phyloP scores from a whole-genome alignment of 1,284 basidiomycete species.

The Prillingera fragicola region DNA sequence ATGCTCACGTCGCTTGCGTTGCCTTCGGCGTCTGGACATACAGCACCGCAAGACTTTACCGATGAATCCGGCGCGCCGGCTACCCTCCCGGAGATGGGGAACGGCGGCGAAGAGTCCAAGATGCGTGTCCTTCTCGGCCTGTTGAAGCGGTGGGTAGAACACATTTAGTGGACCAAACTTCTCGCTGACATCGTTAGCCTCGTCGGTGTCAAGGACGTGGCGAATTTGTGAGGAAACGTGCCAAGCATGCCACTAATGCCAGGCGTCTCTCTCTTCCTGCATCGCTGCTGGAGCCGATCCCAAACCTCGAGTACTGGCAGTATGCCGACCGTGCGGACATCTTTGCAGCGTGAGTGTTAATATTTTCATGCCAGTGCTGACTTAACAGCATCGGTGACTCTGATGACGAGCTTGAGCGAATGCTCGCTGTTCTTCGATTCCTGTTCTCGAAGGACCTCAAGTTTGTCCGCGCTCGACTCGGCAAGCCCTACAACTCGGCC shows the following conservation, averaged over 20 bases:
- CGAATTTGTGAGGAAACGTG: slow-evolving; percentile 60
- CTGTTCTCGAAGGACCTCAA: slow-evolving; percentile 92
- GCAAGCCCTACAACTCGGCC: slow-evolving; percentile 94
- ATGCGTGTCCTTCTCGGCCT: slow-evolving; percentile 83
- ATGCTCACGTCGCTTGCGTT: not conserved
- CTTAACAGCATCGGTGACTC: slow-evolving; percentile 75
- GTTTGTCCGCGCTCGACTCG: slow-evolving; percentile 82
- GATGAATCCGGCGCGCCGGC: slow-evolving; percentile 50
- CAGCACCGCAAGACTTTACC: slow-evolving; percentile 31
- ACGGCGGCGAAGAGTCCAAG: slow-evolving; percentile 76
- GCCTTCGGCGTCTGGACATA: not conserved
- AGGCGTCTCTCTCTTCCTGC: slow-evolving; percentile 86
- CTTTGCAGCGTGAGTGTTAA: slow-evolving; percentile 67
- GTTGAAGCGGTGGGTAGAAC: slow-evolving; percentile 67
- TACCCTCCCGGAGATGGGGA: slow-evolving; percentile 66
- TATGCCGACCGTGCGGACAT: slow-evolving; percentile 90
- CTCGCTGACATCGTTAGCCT: slow-evolving; percentile 25
- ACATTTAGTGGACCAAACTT: not conserved
- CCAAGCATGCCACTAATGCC: not conserved
- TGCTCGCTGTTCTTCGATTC: slow-evolving; percentile 85
- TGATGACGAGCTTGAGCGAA: slow-evolving; percentile 81
- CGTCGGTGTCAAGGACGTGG: slow-evolving; percentile 76
- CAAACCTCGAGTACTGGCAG: slow-evolving; percentile 93
- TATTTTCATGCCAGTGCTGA: not conserved
- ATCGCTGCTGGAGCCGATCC: slow-evolving; percentile 81